Percentiles rank a stretch among this genome's conserved stretches.
These are phyloP conservation scores for Colletotrichum chrysophilum DNA, from an alignment of 2,329 filamentous ascomycete species.

Conservation along the genomic window DNA sequence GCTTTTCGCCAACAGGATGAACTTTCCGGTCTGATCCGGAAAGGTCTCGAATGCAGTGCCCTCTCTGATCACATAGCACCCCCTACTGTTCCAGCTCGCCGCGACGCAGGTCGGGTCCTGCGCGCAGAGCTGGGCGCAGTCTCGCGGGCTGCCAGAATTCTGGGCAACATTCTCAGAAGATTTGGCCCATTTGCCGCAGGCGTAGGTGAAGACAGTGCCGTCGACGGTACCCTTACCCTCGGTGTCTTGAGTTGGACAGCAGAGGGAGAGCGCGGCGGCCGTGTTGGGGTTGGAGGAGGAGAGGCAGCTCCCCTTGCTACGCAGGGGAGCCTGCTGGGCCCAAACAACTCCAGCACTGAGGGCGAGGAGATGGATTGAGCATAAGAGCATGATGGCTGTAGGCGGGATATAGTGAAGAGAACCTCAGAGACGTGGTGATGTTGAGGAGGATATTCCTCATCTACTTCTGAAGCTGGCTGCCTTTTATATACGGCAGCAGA, in stretches of 20 bases:
- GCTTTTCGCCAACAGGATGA: background rate
- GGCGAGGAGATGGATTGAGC: background rate
- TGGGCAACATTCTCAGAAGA: too few species aligned
- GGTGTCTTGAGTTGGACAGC: background rate
- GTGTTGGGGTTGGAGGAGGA: background rate
- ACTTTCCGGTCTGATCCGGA: too few species aligned
- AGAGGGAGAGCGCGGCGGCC: accelerated
- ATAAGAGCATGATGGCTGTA: background rate
- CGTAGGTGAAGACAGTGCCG: background rate
- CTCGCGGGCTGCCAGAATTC: background rate
- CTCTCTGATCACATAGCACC: background rate
- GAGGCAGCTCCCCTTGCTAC: background rate
- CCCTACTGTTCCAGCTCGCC: background rate
- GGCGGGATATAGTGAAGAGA: accelerated
- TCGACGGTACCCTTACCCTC: background rate
- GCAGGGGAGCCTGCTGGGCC: background rate
- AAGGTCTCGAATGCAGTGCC: too few species aligned
- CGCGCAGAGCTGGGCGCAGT: background rate
- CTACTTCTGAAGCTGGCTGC: too few species aligned
- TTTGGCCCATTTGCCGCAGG: too few species aligned
- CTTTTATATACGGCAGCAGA: too few species aligned
- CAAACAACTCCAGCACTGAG: accelerated
- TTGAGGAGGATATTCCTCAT: accelerated
- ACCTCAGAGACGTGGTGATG: accelerated
- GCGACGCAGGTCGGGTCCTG: background rate